Base-by-base conservation (phyloP, 306 rosid species). In the Pterocarpus santalinus region DNA sequence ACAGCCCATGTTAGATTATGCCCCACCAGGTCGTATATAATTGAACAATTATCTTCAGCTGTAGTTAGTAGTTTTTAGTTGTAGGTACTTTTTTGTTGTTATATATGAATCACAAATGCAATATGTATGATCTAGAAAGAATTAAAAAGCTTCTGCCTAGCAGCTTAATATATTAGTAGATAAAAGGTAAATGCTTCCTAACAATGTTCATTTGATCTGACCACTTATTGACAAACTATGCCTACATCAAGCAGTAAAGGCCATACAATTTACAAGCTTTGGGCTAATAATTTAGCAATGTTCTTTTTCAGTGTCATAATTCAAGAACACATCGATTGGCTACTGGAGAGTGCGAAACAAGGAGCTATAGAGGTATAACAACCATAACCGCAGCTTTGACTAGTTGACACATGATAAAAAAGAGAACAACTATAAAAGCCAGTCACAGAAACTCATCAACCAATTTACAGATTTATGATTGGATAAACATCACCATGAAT, bases 1-100 rank as follows among this genome's bases (percentile, higher is more conserved):
- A 69, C 12, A 43, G 6, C 14, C 41, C 75, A 70, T 70, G 62
- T 70, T 69, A 51, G 9, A 12, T 46, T 70, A 39, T 14, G 75
- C 32, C 46, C 63, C 62, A 51, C 75, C 62, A 3, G 3, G 46
- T 56, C 62, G 28, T 22, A 13, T 35, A 35, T 55, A 53, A 72
- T 72, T 52, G 77, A 53, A 34, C 49, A 55, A 72, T 69, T 72
- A 72, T 53, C 5, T 9, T 53, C 51, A 16, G 35, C 16, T 44
- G 32, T 51, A 32, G 8, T 28, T 51, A 1, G 3, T 10, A 49
- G 15, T 49, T 14, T 51, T 22, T 22, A 2, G n/a, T 5, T 69
- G 14, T 30, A 69, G 75, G 6, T 8, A 33, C 44, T 70, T 70
- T 70, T 15, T 14, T 13, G 44, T 32, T 70, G 5, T 7, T n/a